A percentile compares a stretch with the other conserved stretches of the same genome.
phyloP scores from a whole-genome alignment of 2,329 filamentous ascomycete genomes.

The Aspergillus pseudotamarii region DNA sequence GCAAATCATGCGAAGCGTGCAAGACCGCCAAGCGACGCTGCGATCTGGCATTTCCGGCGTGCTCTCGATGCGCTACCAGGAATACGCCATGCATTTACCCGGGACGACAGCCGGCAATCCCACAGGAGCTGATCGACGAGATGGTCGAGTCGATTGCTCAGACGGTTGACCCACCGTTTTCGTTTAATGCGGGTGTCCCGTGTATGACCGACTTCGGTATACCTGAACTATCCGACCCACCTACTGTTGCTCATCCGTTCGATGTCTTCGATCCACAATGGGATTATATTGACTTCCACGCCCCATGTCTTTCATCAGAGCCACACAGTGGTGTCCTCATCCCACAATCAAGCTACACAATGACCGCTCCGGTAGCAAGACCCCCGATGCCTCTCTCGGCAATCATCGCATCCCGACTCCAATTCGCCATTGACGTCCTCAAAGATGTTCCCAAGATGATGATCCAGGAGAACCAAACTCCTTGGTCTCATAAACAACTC shows the following conservation, averaged over 20 bases:
- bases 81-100: conserved; percentile 54
- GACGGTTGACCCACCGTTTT: not conserved
- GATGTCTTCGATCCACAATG: conserved; percentile 4
- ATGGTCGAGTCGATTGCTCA: not conserved
- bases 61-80: conserved; percentile 56
- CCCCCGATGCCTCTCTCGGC: conserved; percentile 18
- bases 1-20: conserved; percentile 62
- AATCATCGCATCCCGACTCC: conserved; percentile 28
- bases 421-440: conserved; percentile 50
- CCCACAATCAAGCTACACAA: not conserved
- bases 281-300: not conserved
- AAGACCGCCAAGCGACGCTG: conserved; percentile 61
- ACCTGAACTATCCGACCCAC: not conserved
- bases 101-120: conserved; percentile 19
- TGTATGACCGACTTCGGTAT: not conserved
- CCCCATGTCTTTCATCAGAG: not conserved
- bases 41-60: conserved; percentile 55
- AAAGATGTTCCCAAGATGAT: conserved; percentile 48
- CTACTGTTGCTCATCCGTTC: not conserved
- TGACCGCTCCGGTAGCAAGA: conserved; percentile 7
- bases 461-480: conserved; percentile 53
- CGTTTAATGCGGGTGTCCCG: not conserved
- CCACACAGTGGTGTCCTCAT: not conserved
- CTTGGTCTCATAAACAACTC: conserved; percentile 58
- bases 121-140: not conserved